Percentiles rank a stretch among this genome's conserved stretches.
Conservation (phyloP, 176 grass and related monocot genomes). For the Oryza nivara region DNA sequence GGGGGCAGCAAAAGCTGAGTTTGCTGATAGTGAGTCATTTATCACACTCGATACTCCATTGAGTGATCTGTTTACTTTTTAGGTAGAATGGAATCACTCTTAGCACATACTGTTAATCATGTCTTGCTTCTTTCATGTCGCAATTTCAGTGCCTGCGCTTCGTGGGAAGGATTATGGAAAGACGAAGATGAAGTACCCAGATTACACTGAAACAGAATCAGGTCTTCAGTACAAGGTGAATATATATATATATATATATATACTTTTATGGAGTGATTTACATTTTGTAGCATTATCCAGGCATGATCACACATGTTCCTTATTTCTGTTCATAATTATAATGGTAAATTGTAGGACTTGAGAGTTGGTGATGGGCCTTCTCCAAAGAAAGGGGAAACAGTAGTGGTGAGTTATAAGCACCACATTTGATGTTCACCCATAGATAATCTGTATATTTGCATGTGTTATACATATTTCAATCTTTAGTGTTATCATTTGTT, state of each 20-base stretch:
- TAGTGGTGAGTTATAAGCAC: constrained; percentile 69
- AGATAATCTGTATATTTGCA: background rate
- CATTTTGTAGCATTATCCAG: background rate
- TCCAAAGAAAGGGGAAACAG: constrained; percentile 80
- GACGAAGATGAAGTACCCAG: constrained; percentile 95
- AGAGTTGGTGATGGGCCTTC: constrained; percentile 68
- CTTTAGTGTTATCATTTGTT: background rate
- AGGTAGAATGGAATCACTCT: background rate
- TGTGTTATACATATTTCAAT: background rate
- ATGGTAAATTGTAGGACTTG: constrained; percentile 65
- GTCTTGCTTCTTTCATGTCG: background rate
- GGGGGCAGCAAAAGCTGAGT: constrained; percentile 63
- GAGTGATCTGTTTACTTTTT: background rate
- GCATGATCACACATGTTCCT: background rate
- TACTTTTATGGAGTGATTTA: constrained; percentile 29
- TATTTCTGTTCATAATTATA: constrained; percentile 10
- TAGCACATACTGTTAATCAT: background rate
- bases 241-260: background rate
- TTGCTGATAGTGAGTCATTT: constrained; percentile 80
- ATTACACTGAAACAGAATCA: constrained; percentile 94
- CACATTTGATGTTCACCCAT: constrained; percentile 30
- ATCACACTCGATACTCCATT: background rate
- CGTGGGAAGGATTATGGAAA: constrained; percentile 98
- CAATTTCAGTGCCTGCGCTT: constrained; percentile 80
- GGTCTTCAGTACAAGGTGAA: constrained; percentile 96